phyloP scores from a whole-genome alignment of 805 yeast genomes.

The Lipomyces mesembrius region DNA sequence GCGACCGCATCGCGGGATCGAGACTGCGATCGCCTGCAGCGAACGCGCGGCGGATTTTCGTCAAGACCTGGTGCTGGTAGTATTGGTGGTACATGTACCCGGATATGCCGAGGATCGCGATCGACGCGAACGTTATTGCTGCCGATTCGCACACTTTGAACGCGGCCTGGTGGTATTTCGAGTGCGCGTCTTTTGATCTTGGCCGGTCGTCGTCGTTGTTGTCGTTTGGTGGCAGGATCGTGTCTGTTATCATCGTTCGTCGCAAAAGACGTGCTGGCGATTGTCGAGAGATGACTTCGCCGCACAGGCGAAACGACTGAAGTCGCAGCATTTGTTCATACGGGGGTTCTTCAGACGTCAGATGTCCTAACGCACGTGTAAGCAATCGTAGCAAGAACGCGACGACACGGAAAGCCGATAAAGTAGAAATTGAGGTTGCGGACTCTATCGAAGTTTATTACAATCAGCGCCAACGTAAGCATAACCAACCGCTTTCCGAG shows the following conservation, averaged over 20 bases:
- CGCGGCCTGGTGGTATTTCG: conserved; percentile 19
- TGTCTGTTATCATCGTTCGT: not conserved
- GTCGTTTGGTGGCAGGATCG: not conserved
- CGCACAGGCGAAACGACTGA: not conserved
- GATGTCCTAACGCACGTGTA: no score
- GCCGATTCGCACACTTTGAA: conserved; percentile 66
- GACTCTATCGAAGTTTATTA: no score
- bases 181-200: not conserved
- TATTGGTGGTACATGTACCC: conserved; percentile 71
- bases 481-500: not conserved
- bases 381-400: not conserved
- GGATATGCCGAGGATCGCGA: conserved; percentile 69
- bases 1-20: conserved; percentile 58
- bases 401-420: not conserved
- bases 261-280: not conserved
- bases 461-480: no score
- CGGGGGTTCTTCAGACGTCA: no score
- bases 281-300: not conserved
- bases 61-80: conserved; percentile 62
- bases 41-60: conserved; percentile 69
- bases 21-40: conserved; percentile 68
- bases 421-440: no score
- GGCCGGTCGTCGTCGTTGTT: not conserved
- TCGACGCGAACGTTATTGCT: conserved; percentile 70
- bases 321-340: not conserved